Percentiles rank a stretch among this genome's conserved stretches.
Evolutionary conservation across 352 stramenopile genomes (phyloP).

Genomic region (Globisporangium acanthophoron): DNA sequence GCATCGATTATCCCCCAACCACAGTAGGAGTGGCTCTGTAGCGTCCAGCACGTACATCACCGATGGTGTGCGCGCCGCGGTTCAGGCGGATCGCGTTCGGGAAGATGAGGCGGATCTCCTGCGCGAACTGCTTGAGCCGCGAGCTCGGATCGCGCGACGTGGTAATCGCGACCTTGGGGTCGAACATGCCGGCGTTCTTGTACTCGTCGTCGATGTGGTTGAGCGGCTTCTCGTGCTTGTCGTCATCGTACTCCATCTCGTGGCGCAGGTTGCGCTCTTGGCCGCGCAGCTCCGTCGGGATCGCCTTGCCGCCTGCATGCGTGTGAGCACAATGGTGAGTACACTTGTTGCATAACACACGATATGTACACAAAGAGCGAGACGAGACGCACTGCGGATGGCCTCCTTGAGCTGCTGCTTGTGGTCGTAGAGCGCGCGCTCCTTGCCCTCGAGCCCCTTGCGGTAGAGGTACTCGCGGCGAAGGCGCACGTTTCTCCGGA

Average conservation of each 20-base stretch:
- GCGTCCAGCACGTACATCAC: slow-evolving; percentile 41
- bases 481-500: slow-evolving; percentile 94
- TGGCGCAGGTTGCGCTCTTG: slow-evolving; percentile 91
- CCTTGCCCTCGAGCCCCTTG: slow-evolving; percentile 95
- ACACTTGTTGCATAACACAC: too few relatives aligned
- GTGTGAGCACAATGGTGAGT: slow-evolving; percentile 4
- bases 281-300: slow-evolving; percentile 96
- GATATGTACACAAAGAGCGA: neutral
- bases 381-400: slow-evolving; percentile 47
- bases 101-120: slow-evolving; percentile 98
- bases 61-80: slow-evolving; percentile 93
- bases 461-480: slow-evolving; percentile 99
- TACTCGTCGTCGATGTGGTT: slow-evolving; percentile 99
- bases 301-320: slow-evolving; percentile 84
- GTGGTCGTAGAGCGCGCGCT: slow-evolving; percentile 95
- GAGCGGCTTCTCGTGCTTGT: slow-evolving; percentile 80
- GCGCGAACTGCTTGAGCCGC: slow-evolving; percentile 99
- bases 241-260: slow-evolving; percentile 91
- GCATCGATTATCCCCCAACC: neutral
- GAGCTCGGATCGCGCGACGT: slow-evolving; percentile 96
- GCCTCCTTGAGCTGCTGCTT: slow-evolving; percentile 96
- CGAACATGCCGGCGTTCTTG: slow-evolving; percentile 94
- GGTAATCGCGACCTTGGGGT: slow-evolving; percentile 98
- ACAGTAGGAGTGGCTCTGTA: too few relatives aligned
- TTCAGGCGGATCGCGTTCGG: slow-evolving; percentile 98